Evolutionary conservation across 2,329 filamentous ascomycete genomes (phyloP).

Genomic region (Clarireedia monteithiana): DNA sequence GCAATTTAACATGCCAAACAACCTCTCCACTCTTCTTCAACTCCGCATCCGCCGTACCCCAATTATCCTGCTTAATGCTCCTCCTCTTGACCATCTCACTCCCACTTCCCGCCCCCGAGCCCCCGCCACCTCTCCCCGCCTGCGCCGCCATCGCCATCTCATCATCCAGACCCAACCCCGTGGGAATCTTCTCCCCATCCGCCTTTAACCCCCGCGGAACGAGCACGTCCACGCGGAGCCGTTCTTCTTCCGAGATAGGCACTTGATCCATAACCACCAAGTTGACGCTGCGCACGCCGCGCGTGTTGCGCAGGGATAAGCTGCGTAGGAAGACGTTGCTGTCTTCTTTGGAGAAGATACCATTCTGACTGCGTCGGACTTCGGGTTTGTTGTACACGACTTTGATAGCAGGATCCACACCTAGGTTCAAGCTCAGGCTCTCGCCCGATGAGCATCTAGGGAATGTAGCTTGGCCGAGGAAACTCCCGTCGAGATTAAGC

Average conservation of each 20-base stretch:
- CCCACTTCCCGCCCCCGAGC: slow-evolving; percentile 13
- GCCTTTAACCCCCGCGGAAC: slow-evolving; percentile 39
- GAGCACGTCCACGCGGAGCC: slow-evolving; percentile 43
- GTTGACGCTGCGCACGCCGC: slow-evolving; percentile 33
- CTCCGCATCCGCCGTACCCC: slow-evolving; percentile 47
- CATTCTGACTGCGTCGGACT: slow-evolving; percentile 42
- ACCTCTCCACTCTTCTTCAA: slow-evolving; percentile 51
- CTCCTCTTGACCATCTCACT: slow-evolving; percentile 21
- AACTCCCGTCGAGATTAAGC: slow-evolving; percentile 55
- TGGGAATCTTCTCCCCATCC: slow-evolving; percentile 32
- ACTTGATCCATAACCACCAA: slow-evolving; percentile 52
- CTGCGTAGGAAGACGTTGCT: slow-evolving; percentile 42
- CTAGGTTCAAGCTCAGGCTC: slow-evolving; percentile 44
- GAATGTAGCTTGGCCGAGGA: slow-evolving; percentile 49
- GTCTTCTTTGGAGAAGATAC: slow-evolving; percentile 47
- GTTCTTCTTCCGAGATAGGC: slow-evolving; percentile 54
- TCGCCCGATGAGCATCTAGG: slow-evolving; percentile 49
- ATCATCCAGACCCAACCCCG: slow-evolving; percentile 26
- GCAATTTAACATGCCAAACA: slow-evolving; percentile 49
- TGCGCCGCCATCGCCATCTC: slow-evolving; percentile 13
- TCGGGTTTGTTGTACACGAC: slow-evolving; percentile 50
- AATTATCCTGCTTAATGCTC: slow-evolving; percentile 31
- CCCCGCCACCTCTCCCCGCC: slow-evolving; percentile 8
- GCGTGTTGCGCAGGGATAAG: slow-evolving; percentile 44
- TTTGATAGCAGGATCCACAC: slow-evolving; percentile 50